Percentiles rank a stretch among this genome's conserved stretches.
Evolutionary conservation across 768 basidiomycete genomes (phyloP).

Genomic region (Cystoderma amianthinum): DNA sequence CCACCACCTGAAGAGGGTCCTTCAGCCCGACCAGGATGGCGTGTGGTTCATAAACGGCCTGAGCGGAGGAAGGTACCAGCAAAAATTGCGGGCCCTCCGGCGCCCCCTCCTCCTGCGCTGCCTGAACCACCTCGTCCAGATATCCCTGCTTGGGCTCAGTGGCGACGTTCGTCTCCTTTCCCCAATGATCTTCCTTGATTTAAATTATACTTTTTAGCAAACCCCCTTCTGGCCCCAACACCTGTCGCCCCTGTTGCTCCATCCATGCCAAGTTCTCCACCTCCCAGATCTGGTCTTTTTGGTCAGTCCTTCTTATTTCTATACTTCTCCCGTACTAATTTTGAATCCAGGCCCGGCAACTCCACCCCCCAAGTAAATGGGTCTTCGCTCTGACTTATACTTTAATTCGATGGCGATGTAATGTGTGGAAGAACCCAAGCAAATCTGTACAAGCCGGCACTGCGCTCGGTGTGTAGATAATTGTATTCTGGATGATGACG

Average conservation of each 20-base stretch:
- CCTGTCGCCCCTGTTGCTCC: conserved; percentile 24
- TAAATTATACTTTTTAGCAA: conserved; percentile 34
- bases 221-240: conserved; percentile 52
- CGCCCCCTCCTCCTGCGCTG: conserved; percentile 28
- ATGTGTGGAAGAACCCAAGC: not conserved
- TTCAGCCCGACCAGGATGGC: conserved; percentile 67
- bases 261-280: conserved; percentile 36
- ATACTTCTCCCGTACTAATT: not conserved
- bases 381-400: not conserved
- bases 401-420: not conserved
- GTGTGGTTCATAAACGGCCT: conserved; percentile 60
- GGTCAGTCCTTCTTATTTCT: conserved; percentile 30
- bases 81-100: conserved; percentile 31
- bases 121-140: conserved; percentile 42
- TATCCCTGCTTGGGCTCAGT: conserved; percentile 78
- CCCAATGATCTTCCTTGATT: not conserved
- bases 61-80: conserved; percentile 41
- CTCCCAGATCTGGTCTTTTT: conserved; percentile 58
- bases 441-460: not conserved
- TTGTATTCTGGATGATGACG: not conserved
- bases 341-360: conserved; percentile 19
- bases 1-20: conserved; percentile 37
- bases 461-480: not conserved
- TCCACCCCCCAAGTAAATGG: conserved; percentile 23
- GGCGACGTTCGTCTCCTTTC: conserved; percentile 55